Base-by-base conservation (phyloP, 2,329 filamentous ascomycete species). In the Aspergillus phoenicis region DNA sequence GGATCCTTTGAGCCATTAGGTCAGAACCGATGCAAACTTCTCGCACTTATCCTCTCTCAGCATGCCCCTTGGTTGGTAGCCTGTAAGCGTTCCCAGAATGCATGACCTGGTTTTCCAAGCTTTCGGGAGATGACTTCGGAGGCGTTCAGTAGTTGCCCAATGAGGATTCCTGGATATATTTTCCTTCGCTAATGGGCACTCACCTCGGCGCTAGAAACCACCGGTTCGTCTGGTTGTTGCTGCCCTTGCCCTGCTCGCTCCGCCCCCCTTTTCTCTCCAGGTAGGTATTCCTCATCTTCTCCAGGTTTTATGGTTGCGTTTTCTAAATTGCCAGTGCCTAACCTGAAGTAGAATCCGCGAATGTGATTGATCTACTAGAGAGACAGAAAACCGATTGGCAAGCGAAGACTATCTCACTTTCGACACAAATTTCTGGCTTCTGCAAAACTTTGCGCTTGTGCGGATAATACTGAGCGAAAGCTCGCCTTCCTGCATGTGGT, bases 131-230 rank as follows among this genome's bases (percentile, higher is more conserved):
- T 51, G 47, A 28, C 28, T 20, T 51, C 26, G 47, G 47, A 51
- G 47, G 47, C 26, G 47, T 33, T 15, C 24, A 51, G 26, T 17
- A 17, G 47, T 36, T 64, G 64, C 63, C 68, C 68, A 68, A 69
- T 71, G 56, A 57, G 26, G 41, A 64, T 41, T 57, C 47, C 55
- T 59, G 69, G 68, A 68, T 67, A 24, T 57, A 45, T 62, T 70
- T 68, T 70, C 68, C 67, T 60, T 36, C 22, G 17, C 22, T 43
- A 56, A 33, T 33, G 43, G 33, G 47, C 26, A 17, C 58, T 64
- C 65, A 65, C 62, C 70, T 70, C 66, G 65, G 64, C 58, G 61
- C 57, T 59, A 60, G 60, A 52, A 48, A 17, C 30, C 59, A 24
- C 39, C 55, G 38, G 53, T 47, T n/a, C 48, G 47, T 51, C 57